Evolutionary conservation across 352 stramenopile species (phyloP).

Genomic region (Phytophthora parvispora): DNA sequence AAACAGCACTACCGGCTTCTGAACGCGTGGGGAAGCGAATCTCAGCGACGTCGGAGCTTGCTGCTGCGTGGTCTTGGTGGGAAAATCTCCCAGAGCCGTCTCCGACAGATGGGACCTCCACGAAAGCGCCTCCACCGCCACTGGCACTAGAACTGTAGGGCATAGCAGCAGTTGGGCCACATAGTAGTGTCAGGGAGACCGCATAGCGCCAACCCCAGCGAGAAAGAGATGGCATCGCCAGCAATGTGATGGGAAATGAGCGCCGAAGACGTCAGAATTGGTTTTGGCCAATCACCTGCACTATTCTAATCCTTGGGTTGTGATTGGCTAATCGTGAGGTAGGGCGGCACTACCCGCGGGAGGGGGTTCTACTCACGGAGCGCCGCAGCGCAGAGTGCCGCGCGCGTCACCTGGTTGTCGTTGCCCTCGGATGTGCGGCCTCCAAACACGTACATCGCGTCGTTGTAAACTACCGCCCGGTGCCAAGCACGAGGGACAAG

Average conservation of each 20-base stretch:
- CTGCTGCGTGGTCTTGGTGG: background rate
- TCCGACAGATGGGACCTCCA: conserved; percentile 8
- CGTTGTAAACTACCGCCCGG: conserved; percentile 47
- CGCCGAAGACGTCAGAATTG: conserved; percentile 1
- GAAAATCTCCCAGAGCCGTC: conserved; percentile 3
- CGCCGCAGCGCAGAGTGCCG: conserved; percentile 9
- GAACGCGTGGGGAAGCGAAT: conserved; percentile 16
- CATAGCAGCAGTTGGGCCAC: background rate
- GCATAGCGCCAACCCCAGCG: background rate
- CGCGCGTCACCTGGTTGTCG: conserved; percentile 56
- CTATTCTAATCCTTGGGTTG: background rate
- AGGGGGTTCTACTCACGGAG: background rate
- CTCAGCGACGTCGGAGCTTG: background rate
- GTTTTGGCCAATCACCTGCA: background rate
- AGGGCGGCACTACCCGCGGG: background rate
- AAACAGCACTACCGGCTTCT: background rate
- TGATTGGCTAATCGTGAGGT: background rate
- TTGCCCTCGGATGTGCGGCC: conserved; percentile 55
- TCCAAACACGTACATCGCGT: conserved; percentile 66
- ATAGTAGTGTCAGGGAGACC: conserved; percentile 6
- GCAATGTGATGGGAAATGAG: conserved; percentile 13
- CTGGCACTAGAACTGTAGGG: conserved; percentile 8
- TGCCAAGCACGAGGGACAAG: conserved; percentile 63
- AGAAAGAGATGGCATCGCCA: background rate
- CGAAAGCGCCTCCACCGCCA: background rate